Conservation (phyloP, 1,284 basidiomycete species). For the Rhodotorula mucilaginosa region DNA sequence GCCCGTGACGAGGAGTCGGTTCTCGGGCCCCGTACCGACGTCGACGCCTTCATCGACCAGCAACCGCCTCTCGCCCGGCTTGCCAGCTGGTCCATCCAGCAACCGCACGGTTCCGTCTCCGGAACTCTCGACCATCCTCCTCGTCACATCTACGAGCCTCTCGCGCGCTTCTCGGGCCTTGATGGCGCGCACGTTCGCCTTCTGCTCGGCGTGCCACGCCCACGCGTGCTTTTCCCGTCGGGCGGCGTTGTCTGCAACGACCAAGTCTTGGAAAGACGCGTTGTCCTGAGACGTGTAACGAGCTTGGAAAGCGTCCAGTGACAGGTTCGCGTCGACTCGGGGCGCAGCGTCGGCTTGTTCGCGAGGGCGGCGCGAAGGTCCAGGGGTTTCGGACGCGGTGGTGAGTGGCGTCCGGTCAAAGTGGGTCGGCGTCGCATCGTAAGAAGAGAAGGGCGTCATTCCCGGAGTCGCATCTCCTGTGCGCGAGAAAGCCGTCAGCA, state of each 20-base stretch:
- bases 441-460: conserved; percentile 20
- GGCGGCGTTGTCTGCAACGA: conserved; percentile 78
- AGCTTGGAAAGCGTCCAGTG: conserved; percentile 80
- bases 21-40: conserved; percentile 21
- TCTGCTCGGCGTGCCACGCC: conserved; percentile 85
- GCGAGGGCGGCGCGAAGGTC: not conserved
- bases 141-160: conserved; percentile 42
- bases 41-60: conserved; percentile 48
- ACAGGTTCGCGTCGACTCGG: conserved; percentile 52
- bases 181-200: conserved; percentile 57
- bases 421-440: conserved; percentile 48
- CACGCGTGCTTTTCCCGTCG: conserved; percentile 75
- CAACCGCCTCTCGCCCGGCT: conserved; percentile 47
- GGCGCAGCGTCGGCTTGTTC: not conserved
- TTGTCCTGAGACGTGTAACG: conserved; percentile 93
- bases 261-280: conserved; percentile 83
- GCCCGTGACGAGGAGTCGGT: conserved; percentile 39
- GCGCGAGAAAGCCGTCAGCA: not conserved
- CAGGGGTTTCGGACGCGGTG: conserved; percentile 9
- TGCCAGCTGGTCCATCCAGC: conserved; percentile 49
- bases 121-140: conserved; percentile 35
- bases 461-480: conserved; percentile 24
- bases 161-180: conserved; percentile 40
- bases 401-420: conserved; percentile 21
- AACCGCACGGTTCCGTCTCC: conserved; percentile 43